phyloP scores from a whole-genome alignment of 805 yeast genomes.

The Metschnikowia cubensis region DNA sequence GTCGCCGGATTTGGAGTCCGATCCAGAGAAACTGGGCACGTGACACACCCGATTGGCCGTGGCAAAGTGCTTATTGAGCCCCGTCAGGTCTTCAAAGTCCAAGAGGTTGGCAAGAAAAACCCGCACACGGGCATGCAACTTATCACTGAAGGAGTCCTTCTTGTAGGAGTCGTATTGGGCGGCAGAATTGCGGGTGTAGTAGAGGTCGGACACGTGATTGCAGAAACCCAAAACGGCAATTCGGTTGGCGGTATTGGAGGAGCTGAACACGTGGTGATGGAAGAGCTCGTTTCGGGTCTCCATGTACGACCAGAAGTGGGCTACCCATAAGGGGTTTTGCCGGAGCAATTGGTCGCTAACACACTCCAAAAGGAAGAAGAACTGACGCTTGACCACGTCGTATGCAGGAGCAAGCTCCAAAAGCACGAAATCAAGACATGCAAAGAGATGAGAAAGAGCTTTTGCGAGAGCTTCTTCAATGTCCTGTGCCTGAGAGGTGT shows the following conservation, averaged over 20 bases:
- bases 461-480: no score
- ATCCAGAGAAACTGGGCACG: constrained; percentile 20
- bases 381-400: neutral
- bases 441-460: neutral
- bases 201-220: constrained; percentile 35
- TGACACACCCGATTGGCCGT: constrained; percentile 25
- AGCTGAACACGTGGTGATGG: constrained; percentile 23
- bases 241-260: constrained; percentile 29
- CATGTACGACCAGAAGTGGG: constrained; percentile 35
- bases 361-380: neutral
- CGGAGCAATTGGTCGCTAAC: constrained; percentile 1
- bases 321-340: constrained; percentile 4
- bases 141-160: constrained; percentile 39
- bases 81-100: constrained; percentile 41
- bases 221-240: constrained; percentile 39
- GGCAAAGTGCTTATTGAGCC: constrained; percentile 38
- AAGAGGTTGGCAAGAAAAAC: constrained; percentile 31
- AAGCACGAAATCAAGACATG: neutral
- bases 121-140: constrained; percentile 34
- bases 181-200: constrained; percentile 14
- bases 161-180: constrained; percentile 28
- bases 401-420: neutral
- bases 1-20: constrained; percentile 16
- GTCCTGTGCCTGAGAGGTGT: no score
- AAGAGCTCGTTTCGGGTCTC: constrained; percentile 31